Evolutionary conservation across 768 basidiomycete species (phyloP), one percentile per base, ranked within the genome.

Genomic region (Cyclocybe cylindracea): DNA sequence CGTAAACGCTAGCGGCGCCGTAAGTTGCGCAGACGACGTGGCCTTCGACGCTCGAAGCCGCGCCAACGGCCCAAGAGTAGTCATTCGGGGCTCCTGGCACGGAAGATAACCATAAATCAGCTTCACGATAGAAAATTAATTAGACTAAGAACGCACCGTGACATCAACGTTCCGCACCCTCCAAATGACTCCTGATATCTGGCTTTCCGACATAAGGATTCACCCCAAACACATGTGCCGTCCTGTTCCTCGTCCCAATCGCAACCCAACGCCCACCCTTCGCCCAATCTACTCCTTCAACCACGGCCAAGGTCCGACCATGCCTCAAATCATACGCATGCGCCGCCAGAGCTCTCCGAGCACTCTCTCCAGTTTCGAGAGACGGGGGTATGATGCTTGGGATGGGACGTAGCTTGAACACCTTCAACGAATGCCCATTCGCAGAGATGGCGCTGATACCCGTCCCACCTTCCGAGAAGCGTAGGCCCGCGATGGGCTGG

Each of bases 171-270:
- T 87, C 61, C 70, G 65, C 0, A 5, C 79, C 82, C 35, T 79
- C 75, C 48, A 85, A 57, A 68, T 89, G 85, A 44, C 87, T 85
- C 33, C 66, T 65, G 33, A 80, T 68, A 68, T 91, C 85, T 1
- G 86, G 73, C 35, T 73, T 73, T 3, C 91, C 87, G 0, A 89
- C 91, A 51, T 85, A 85, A 3, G 89, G 89, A 63, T 91, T 88
- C 7, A 85, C 73, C 7, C 86, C 81, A 61, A 91, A 93, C 0
- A 92, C 69, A 68, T 93, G 89, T 16, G 85, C 68, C 0, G 83
- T 87, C 50, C 83, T 66, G 57, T 84, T 84, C 61, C 72, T 61
- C 36, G 86, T 90, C n/a, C 77, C 80, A 34, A 91, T 66, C 2
- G 82, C 89, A 11, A 84, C 66, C 87, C 87, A 92, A 33, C 85